A percentile compares a stretch with the other conserved stretches of the same genome.
These are phyloP conservation scores for Eucalyptus rudis DNA, from an alignment of 345 rosid genomes.

Conservation along the genomic window DNA sequence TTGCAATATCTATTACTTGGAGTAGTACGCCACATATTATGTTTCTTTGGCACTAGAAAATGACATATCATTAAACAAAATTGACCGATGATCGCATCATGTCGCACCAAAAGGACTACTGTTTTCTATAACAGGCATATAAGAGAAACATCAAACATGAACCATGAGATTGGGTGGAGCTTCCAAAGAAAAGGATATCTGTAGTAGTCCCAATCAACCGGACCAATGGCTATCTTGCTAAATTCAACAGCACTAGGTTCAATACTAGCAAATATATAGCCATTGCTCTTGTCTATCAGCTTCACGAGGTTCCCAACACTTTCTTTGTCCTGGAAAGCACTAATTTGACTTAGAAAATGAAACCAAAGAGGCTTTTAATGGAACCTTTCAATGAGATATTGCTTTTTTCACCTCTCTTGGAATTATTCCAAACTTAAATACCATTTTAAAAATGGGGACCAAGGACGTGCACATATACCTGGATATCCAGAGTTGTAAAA, in stretches of 20 bases:
- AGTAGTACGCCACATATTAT: background rate
- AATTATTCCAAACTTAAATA: background rate
- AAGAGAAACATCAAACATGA: background rate
- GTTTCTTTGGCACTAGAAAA: background rate
- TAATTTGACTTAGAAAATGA: background rate
- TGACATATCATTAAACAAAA: background rate
- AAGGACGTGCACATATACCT: constrained; percentile 21
- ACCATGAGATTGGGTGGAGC: background rate
- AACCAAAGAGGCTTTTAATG: background rate
- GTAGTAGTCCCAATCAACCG: constrained; percentile 80
- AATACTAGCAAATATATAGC: constrained; percentile 67
- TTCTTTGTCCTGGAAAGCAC: constrained; percentile 59
- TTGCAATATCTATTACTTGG: background rate
- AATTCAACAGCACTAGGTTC: constrained; percentile 84
- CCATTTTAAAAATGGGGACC: background rate
- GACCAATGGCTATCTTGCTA: constrained; percentile 79
- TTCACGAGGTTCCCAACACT: constrained; percentile 79
- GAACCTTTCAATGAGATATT: background rate
- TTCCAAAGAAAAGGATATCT: constrained; percentile 57
- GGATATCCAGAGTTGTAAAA: constrained; percentile 82
- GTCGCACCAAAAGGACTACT: background rate
- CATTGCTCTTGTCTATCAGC: constrained; percentile 77
- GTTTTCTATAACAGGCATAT: background rate
- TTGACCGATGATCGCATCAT: background rate
- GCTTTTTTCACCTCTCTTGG: background rate